Percentiles rank a stretch among this genome's conserved stretches.
Conservation (phyloP, 148 eudicot genomes). For the Cornus controversa region DNA sequence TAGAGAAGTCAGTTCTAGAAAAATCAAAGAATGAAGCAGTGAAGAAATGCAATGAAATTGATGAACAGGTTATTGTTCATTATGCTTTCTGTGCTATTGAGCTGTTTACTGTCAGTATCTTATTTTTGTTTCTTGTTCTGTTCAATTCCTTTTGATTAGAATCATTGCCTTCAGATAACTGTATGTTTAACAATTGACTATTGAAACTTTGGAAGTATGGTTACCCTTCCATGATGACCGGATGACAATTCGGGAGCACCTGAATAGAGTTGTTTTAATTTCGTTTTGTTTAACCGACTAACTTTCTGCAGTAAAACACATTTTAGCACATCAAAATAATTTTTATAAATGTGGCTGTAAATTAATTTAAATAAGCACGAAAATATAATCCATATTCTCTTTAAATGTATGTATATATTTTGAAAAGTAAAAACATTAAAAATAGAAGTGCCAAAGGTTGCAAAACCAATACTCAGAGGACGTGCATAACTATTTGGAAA, state of each 20-base stretch:
- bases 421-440: too few relatives aligned
- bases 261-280: too few relatives aligned
- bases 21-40: constrained; percentile 60
- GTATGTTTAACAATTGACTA: background rate
- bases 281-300: too few relatives aligned
- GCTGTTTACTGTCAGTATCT: background rate
- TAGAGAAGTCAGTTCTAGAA: constrained; percentile 62
- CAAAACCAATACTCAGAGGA: too few relatives aligned
- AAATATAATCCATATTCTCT: too few relatives aligned
- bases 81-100: background rate
- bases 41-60: constrained; percentile 63
- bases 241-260: background rate
- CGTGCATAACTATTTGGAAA: too few relatives aligned
- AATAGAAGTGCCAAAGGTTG: too few relatives aligned
- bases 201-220: background rate
- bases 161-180: background rate
- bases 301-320: too few relatives aligned
- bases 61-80: constrained; percentile 53
- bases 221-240: background rate
- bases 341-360: too few relatives aligned
- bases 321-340: too few relatives aligned
- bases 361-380: too few relatives aligned
- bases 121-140: background rate
- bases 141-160: background rate
- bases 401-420: too few relatives aligned